Conservation (phyloP, 2,329 filamentous ascomycete genomes). For the Volutella citrinella region DNA sequence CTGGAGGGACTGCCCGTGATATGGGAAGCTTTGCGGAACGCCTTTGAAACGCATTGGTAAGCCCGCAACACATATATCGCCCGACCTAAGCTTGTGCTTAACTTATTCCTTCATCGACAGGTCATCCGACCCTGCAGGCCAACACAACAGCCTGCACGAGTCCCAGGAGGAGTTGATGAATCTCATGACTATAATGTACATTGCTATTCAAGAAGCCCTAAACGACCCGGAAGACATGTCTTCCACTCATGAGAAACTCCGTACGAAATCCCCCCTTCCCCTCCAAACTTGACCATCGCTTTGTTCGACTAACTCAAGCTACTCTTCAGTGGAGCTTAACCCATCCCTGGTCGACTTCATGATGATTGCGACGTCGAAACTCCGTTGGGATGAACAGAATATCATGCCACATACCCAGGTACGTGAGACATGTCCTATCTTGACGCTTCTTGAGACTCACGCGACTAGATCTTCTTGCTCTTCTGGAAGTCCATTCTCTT, state of each 20-base stretch:
- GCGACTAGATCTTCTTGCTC: slow-evolving; percentile 66
- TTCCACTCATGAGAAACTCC: slow-evolving; percentile 45
- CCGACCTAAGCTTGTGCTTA: slow-evolving; percentile 18
- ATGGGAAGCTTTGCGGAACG: slow-evolving; percentile 48
- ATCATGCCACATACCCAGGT: slow-evolving; percentile 62
- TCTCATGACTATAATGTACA: slow-evolving; percentile 61
- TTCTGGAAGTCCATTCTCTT: slow-evolving; percentile 91
- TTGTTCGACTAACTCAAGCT: slow-evolving; percentile 9
- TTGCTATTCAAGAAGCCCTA: slow-evolving; percentile 55
- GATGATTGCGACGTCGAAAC: slow-evolving; percentile 63
- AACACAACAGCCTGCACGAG: slow-evolving; percentile 45
- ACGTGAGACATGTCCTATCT: slow-evolving; percentile 18
- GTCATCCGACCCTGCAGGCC: slow-evolving; percentile 41
- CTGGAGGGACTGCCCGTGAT: slow-evolving; percentile 49
- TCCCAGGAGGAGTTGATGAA: slow-evolving; percentile 60
- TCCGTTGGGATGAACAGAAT: slow-evolving; percentile 71
- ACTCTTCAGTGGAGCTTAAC: slow-evolving; percentile 49
- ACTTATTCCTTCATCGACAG: slow-evolving; percentile 32
- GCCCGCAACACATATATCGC: slow-evolving; percentile 10
- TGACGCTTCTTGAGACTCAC: slow-evolving; percentile 17
- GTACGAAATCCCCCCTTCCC: slow-evolving; percentile 38
- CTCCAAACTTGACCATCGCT: no score
- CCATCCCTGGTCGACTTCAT: slow-evolving; percentile 71
- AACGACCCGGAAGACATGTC: slow-evolving; percentile 49
- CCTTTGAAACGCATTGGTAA: slow-evolving; percentile 54